phyloP scores from a whole-genome alignment of 2,329 filamentous ascomycete species.

The Cryoendolithus antarcticus region DNA sequence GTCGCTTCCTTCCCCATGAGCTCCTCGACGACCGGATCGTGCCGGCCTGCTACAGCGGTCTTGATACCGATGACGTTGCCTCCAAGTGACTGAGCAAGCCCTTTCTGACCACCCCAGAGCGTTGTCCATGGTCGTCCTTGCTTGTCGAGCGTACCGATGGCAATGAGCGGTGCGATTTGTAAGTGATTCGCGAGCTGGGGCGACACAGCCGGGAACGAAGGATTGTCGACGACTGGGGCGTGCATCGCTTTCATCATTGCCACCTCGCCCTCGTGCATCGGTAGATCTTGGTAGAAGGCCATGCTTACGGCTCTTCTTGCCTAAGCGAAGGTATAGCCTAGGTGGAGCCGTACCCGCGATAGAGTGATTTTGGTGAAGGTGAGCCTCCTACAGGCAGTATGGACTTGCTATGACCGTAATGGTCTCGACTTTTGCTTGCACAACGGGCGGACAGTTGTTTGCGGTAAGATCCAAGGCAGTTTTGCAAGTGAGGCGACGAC shows the following conservation, averaged over 20 bases:
- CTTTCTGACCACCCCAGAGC: constrained; percentile 61
- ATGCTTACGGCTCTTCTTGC: constrained; percentile 14
- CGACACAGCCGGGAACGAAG: constrained; percentile 52
- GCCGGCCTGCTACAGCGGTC: constrained; percentile 44
- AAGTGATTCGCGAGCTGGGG: constrained; percentile 51
- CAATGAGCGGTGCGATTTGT: constrained; percentile 52
- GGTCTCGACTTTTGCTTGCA: too few species aligned
- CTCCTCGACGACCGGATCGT: constrained; percentile 59
- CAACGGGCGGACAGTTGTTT: too few species aligned
- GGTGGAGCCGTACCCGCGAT: too few species aligned
- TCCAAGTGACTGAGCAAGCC: constrained; percentile 53
- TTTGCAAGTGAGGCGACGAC: too few species aligned
- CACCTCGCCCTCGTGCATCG: constrained; percentile 56
- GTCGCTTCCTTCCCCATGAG: constrained; percentile 41
- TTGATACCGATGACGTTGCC: constrained; percentile 52
- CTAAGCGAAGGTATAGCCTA: too few species aligned
- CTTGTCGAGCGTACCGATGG: constrained; percentile 58
- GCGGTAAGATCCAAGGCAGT: too few species aligned
- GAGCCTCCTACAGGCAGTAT: too few species aligned
- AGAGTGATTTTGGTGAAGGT: too few species aligned
- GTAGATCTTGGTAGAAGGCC: constrained; percentile 32
- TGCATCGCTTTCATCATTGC: constrained; percentile 53
- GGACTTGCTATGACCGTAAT: too few species aligned
- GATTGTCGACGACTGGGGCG: constrained; percentile 49
- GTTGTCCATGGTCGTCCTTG: constrained; percentile 61